Base-by-base conservation (phyloP, 495 filamentous ascomycete species). In the Clohesyomyces aquaticus region DNA sequence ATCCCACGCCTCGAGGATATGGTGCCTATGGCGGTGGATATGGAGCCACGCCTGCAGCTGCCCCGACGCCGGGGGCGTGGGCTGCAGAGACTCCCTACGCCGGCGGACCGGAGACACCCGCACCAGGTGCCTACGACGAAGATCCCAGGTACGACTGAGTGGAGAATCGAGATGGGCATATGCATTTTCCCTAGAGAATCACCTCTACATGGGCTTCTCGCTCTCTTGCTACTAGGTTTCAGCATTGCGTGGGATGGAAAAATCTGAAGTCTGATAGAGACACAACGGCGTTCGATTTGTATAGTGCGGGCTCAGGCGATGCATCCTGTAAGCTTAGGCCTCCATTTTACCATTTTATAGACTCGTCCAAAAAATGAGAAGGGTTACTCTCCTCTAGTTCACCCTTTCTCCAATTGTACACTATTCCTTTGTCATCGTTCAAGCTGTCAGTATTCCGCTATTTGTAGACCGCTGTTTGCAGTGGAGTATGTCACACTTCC, bases 51-150 rank as follows among this genome's bases (percentile, higher is more conserved):
- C 85, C 85, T 28, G 83, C 85, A 32, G 84, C 85, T 0, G 90
- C 90, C 1, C 89, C 90, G 2, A 96, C 92, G 2, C 91, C 91
- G 10, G 91, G 86, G 0, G 81, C 63, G 26, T 71, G 62, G 49
- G 66, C 32, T 38, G 6, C 72, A 25, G 69, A 73, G 42, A 76
- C 74, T 21, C 74, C 83, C 2, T 90, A 89, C 70, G 85, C 83
- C 32, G 79, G 80, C 28, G 77, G 75, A 49, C 84, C 88, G 21
- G 88, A 89, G 72, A 93, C 90, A 0, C 91, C 91, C 2, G 91
- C 88, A 11, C 86, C 87, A 10, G 86, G 83, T 41, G 76, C 69
- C 8, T 78, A 74, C 8, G 84, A 87, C 64, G 87, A 88, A 64
- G 85, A 80, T 47, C 83, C 82, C 27, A 73, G 80, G 48, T 85